Conservation (phyloP, 306 rosid species). For the Vigna reflexopilosa region DNA sequence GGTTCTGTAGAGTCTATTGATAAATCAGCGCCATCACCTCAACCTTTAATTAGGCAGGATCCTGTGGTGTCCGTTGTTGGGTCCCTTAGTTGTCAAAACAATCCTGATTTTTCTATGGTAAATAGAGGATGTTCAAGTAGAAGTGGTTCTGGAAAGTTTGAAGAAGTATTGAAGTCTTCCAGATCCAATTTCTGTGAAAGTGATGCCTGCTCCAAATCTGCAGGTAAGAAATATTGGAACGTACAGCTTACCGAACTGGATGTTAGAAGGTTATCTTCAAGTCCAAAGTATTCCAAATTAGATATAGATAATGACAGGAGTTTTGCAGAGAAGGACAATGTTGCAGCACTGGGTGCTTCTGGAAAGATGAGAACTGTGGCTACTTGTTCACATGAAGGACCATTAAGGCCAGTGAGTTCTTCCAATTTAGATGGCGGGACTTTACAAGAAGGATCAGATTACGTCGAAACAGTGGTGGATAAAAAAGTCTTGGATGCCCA, state of each 20-base stretch:
- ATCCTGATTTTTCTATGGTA: conserved; percentile 40
- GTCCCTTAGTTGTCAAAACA: conserved; percentile 48
- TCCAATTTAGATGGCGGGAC: conserved; percentile 44
- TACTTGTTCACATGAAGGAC: conserved; percentile 42
- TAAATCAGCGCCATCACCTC: conserved; percentile 40
- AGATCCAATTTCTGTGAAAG: conserved; percentile 33
- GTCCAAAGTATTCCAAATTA: conserved; percentile 43
- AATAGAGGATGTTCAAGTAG: conserved; percentile 36
- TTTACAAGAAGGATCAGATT: conserved; percentile 41
- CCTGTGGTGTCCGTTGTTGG: conserved; percentile 36
- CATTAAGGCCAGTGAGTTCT: conserved; percentile 41
- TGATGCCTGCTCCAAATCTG: conserved; percentile 29
- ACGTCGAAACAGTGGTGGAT: conserved; percentile 32
- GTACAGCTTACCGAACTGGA: conserved; percentile 34
- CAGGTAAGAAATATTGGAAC: conserved; percentile 42
- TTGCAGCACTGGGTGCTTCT: conserved; percentile 45
- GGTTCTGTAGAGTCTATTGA: conserved; percentile 35
- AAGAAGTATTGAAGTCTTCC: conserved; percentile 34
- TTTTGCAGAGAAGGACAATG: conserved; percentile 48
- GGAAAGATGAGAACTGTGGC: conserved; percentile 45
- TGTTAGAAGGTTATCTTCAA: conserved; percentile 44
- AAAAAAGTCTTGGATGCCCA: conserved; percentile 44
- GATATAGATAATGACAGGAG: conserved; percentile 39
- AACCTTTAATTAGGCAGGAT: conserved; percentile 44
- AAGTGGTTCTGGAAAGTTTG: conserved; percentile 41